Base-by-base conservation (phyloP, 768 basidiomycete genomes). In the Pholiota molesta region DNA sequence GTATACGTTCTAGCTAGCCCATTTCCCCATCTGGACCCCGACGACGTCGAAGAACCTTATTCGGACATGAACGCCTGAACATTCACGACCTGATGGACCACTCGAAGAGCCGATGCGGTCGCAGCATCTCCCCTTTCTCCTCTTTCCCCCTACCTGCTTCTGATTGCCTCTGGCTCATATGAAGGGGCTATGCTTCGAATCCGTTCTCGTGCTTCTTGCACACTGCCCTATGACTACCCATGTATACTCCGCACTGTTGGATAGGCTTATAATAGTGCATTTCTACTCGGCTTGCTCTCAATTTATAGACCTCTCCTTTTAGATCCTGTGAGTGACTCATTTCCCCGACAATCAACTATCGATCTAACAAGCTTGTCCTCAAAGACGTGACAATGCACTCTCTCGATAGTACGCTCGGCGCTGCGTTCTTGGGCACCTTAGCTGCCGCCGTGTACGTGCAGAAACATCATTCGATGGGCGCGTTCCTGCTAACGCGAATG, bases 371-470 rank as follows among this genome's bases (percentile, higher is more conserved):
- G 14, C 35, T 14, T 37, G 1, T 16, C 26, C 26, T 23, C 23
- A 14, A 49, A 26, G n/a, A 11, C 23, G 9, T 2, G 35, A 19
- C 23, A 16, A 23, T 45, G 35, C 17, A 51, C 35, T 52, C 57
- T n/a, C 55, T 55, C n/a, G 28, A 52, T 31, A 21, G 37, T 28
- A 51, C 31, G 11, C 60, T 52, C 13, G 45, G 51, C 19, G 39
- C 55, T 47, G 44, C 57, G 39, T 58, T 58, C 31, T 49, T 58
- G 13, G 57, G 57, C 11, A 39, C 45, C 21, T 10, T 58, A 7
- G 26, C 47, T 26, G 57, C 57, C 23, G 57, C 47, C 33, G 37
- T 58, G 57, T 58, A 39, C 10, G 45, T 58, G 11, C 53, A 55
- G 53, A 31, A n/a, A 1, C 5, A 14, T 51, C 45, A 23, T 51